Conservation (phyloP, 2,329 filamentous ascomycete species). For the Nectriaceae sp. region DNA sequence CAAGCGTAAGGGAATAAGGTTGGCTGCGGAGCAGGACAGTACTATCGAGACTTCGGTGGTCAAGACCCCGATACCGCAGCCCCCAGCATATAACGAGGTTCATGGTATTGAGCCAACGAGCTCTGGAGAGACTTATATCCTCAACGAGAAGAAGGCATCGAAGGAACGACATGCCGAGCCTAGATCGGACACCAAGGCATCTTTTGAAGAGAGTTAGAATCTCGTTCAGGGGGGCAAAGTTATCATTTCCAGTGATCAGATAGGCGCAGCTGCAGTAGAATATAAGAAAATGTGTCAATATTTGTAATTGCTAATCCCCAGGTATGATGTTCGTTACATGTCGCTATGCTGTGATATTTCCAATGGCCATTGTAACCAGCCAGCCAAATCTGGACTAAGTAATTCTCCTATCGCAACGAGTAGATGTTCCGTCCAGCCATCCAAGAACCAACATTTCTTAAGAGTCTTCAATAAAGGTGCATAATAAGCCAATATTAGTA, state of each 20-base stretch:
- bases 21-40: neutral
- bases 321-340: too few species aligned
- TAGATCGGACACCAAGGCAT: neutral
- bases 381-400: slow-evolving; percentile 15
- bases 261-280: too few species aligned
- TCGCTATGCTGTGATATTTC: slow-evolving; percentile 18
- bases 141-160: too few species aligned
- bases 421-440: slow-evolving; percentile 26
- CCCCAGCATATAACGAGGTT: too few species aligned
- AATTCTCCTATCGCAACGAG: slow-evolving; percentile 23
- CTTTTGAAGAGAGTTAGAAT: neutral
- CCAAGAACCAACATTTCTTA: slow-evolving; percentile 22
- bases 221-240: too few species aligned
- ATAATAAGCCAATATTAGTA: slow-evolving; percentile 29
- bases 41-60: neutral
- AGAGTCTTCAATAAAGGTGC: slow-evolving; percentile 23
- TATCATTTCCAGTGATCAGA: too few species aligned
- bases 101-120: neutral
- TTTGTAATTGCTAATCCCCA: too few species aligned
- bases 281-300: too few species aligned
- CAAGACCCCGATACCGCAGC: neutral
- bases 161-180: too few species aligned
- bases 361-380: slow-evolving; percentile 28
- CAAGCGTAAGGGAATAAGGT: neutral
- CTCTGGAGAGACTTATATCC: too few species aligned